Conservation (phyloP, 2,329 filamentous ascomycete genomes). For the Clarireedia monteithiana region DNA sequence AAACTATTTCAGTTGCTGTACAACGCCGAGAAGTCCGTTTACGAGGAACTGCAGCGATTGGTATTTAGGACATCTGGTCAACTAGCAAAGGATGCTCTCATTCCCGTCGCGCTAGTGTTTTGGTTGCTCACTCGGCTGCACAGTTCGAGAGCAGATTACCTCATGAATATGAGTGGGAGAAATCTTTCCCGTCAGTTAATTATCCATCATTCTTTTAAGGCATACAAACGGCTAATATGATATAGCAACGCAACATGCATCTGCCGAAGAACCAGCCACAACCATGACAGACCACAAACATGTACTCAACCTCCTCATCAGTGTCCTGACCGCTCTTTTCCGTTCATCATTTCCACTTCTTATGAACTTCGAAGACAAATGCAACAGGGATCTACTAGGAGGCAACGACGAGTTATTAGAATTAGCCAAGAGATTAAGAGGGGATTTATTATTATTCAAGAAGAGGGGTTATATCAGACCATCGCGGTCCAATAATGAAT, state of each 20-base stretch:
- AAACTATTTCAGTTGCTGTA: slow-evolving; percentile 22
- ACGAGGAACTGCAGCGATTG: slow-evolving; percentile 19
- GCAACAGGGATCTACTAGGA: slow-evolving; percentile 18
- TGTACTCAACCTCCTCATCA: slow-evolving; percentile 18
- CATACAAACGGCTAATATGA: neutral
- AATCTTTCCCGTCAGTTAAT: slow-evolving; percentile 13
- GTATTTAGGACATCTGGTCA: slow-evolving; percentile 22
- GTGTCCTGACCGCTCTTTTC: slow-evolving; percentile 22
- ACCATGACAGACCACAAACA: slow-evolving; percentile 18
- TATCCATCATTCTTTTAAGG: neutral
- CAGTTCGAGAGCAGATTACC: slow-evolving; percentile 16
- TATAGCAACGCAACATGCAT: neutral
- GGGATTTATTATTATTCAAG: slow-evolving; percentile 18
- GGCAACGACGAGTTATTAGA: slow-evolving; percentile 15
- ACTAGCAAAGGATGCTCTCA: slow-evolving; percentile 17
- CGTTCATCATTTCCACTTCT: slow-evolving; percentile 21
- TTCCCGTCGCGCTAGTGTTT: slow-evolving; percentile 22
- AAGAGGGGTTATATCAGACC: slow-evolving; percentile 12
- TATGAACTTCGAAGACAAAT: slow-evolving; percentile 19
- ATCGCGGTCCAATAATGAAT: neutral
- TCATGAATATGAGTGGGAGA: slow-evolving; percentile 13
- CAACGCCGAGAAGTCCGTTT: slow-evolving; percentile 17
- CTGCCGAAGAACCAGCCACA: neutral
- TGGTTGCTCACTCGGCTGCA: slow-evolving; percentile 21
- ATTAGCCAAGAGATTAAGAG: slow-evolving; percentile 18